These are phyloP conservation scores for Aspergillus affinis DNA, from an alignment of 495 filamentous ascomycete species.

Conservation along the genomic window DNA sequence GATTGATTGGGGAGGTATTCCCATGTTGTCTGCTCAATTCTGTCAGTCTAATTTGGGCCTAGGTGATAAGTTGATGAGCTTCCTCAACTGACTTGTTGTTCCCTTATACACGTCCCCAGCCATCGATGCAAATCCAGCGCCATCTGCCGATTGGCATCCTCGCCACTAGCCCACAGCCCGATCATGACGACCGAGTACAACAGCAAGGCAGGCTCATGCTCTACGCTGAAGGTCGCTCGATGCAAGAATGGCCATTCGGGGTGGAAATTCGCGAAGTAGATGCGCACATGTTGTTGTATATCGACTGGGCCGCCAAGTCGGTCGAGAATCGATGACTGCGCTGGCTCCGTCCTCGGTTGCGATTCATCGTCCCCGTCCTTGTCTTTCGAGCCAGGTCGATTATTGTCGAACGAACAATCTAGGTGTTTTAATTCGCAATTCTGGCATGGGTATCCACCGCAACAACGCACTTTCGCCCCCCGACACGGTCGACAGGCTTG, in stretches of 20 bases:
- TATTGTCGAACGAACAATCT: conserved; percentile 4
- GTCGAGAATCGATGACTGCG: neutral
- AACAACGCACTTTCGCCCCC: conserved; percentile 13
- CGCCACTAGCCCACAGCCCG: conserved; percentile 13
- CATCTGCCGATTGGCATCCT: neutral
- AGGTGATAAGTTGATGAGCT: neutral
- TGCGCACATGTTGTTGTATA: conserved; percentile 5
- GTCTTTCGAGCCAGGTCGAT: neutral
- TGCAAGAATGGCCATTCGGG: conserved; percentile 17
- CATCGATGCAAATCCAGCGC: conserved; percentile 13
- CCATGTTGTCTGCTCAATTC: neutral
- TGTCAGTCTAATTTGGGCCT: neutral
- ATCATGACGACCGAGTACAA: conserved; percentile 17
- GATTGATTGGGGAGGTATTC: neutral
- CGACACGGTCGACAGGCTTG: conserved; percentile 14
- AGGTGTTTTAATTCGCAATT: neutral
- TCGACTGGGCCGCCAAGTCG: neutral
- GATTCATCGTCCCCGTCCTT: neutral
- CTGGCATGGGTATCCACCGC: conserved; percentile 10
- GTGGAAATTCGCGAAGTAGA: conserved; percentile 17
- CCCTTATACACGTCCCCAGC: conserved; percentile 7
- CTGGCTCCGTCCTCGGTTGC: neutral
- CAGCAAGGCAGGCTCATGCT: conserved; percentile 11
- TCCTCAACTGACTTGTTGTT: conserved; percentile 6
- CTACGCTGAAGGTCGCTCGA: conserved; percentile 9